These are phyloP conservation scores for Agroathelia rolfsii DNA, from an alignment of 1,284 basidiomycete genomes.

Conservation along the genomic window DNA sequence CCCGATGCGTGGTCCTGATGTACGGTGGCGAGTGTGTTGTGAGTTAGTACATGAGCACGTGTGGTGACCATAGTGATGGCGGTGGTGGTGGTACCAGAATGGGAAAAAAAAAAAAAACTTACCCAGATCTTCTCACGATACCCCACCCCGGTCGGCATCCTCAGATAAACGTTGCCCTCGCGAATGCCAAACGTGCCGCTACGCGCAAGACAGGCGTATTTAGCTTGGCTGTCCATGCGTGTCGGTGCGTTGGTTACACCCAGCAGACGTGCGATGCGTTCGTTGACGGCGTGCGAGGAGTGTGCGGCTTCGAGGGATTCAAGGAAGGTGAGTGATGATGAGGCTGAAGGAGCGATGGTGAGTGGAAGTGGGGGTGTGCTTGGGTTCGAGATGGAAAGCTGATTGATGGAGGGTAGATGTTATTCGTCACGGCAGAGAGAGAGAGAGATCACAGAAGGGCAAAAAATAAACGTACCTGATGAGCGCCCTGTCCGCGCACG, in stretches of 20 bases:
- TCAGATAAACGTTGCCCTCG: conserved; percentile 86
- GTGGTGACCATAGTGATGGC: too few species aligned
- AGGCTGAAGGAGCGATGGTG: conserved; percentile 28
- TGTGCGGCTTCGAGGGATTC: conserved; percentile 94
- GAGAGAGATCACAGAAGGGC: conserved; percentile 1
- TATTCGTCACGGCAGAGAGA: conserved; percentile 2
- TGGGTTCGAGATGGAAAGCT: conserved; percentile 31
- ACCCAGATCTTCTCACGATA: conserved; percentile 92
- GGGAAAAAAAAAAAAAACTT: conserved; percentile 12
- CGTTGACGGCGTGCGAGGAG: conserved; percentile 79
- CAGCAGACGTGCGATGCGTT: conserved; percentile 62
- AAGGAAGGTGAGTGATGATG: conserved; percentile 75
- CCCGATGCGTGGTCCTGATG: conserved; percentile 86
- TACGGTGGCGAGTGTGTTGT: background rate
- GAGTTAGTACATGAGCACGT: conserved; percentile 2
- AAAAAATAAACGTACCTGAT: conserved; percentile 41
- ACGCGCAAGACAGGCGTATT: conserved; percentile 83
- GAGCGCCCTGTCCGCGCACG: conserved; percentile 72
- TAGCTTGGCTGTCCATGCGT: conserved; percentile 98
- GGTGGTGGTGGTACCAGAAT: background rate
- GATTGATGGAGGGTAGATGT: conserved; percentile 21
- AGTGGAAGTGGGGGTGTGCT: too few species aligned
- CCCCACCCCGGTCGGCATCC: conserved; percentile 78
- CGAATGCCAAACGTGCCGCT: too few species aligned
- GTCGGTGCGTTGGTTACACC: conserved; percentile 58